Percentiles rank a stretch among this genome's conserved stretches.
These are phyloP conservation scores for Aspergillus niger DNA, from an alignment of 2,329 filamentous ascomycete species.

Conservation along the genomic window DNA sequence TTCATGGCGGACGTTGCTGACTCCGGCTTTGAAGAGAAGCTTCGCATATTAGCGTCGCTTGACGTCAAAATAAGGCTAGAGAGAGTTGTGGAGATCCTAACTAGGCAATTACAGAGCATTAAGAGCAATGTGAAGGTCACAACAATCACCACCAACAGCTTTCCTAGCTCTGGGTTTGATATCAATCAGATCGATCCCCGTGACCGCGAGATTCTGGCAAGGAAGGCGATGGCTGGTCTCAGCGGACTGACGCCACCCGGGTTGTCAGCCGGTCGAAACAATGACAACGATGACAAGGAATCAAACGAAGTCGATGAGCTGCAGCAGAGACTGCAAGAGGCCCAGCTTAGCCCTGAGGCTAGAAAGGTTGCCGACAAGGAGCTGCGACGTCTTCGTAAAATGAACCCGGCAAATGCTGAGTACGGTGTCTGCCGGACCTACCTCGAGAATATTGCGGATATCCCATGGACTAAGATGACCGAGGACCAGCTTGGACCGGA, in stretches of 20 bases:
- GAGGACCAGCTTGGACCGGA: slow-evolving; percentile 82
- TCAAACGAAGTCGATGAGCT: slow-evolving; percentile 88
- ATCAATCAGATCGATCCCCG: slow-evolving; percentile 53
- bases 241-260: slow-evolving; percentile 44
- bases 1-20: slow-evolving; percentile 96
- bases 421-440: slow-evolving; percentile 93
- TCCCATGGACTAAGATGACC: slow-evolving; percentile 85
- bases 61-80: slow-evolving; percentile 76
- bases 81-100: slow-evolving; percentile 79
- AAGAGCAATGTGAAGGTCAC: slow-evolving; percentile 88
- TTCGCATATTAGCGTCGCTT: slow-evolving; percentile 79
- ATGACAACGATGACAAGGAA: slow-evolving; percentile 72
- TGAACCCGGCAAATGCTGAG: slow-evolving; percentile 94
- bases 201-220: slow-evolving; percentile 47
- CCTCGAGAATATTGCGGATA: slow-evolving; percentile 88
- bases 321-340: slow-evolving; percentile 80
- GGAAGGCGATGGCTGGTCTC: slow-evolving; percentile 48
- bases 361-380: slow-evolving; percentile 90
- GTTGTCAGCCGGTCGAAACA: slow-evolving; percentile 49
- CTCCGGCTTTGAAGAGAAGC: slow-evolving; percentile 84
- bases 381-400: slow-evolving; percentile 83
- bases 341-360: slow-evolving; percentile 79
- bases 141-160: slow-evolving; percentile 67
- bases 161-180: slow-evolving; percentile 63
- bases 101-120: slow-evolving; percentile 77